Evolutionary conservation across 1,284 basidiomycete genomes (phyloP).

Genomic region (Mycena sp.): DNA sequence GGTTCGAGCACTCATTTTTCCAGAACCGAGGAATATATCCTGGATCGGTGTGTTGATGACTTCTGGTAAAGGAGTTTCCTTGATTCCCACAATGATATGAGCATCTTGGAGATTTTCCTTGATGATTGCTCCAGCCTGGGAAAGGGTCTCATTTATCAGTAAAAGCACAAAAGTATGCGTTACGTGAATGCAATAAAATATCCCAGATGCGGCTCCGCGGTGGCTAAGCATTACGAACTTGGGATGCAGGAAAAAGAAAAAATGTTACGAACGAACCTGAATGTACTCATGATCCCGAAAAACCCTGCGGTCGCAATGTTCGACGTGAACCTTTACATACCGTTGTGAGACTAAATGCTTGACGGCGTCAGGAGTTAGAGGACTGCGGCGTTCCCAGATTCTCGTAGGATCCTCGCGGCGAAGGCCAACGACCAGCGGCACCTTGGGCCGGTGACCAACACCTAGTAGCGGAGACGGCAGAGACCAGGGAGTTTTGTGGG

Average conservation of each 20-base stretch:
- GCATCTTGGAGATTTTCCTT: slow-evolving; percentile 68
- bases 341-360: slow-evolving; percentile 60
- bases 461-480: not conserved
- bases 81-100: slow-evolving; percentile 87
- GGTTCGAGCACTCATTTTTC: slow-evolving; percentile 51
- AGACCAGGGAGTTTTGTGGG: not conserved
- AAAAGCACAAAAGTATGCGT: slow-evolving; percentile 1
- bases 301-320: slow-evolving; percentile 80
- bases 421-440: slow-evolving; percentile 24
- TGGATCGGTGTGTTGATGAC: slow-evolving; percentile 58
- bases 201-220: too few species aligned
- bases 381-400: slow-evolving; percentile 89
- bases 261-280: slow-evolving; percentile 55
- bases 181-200: too few species aligned
- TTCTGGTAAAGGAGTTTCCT: slow-evolving; percentile 79
- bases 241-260: slow-evolving; percentile 1
- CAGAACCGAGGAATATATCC: slow-evolving; percentile 38
- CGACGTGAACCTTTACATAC: slow-evolving; percentile 75
- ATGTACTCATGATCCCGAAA: slow-evolving; percentile 73
- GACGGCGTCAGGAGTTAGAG: slow-evolving; percentile 82
- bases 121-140: slow-evolving; percentile 83
- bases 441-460: not conserved
- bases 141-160: slow-evolving; percentile 21
- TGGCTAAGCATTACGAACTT: not conserved
- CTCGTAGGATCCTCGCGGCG: slow-evolving; percentile 79